phyloP scores from a whole-genome alignment of 352 stramenopile genomes.

The Pythium coloratum region DNA sequence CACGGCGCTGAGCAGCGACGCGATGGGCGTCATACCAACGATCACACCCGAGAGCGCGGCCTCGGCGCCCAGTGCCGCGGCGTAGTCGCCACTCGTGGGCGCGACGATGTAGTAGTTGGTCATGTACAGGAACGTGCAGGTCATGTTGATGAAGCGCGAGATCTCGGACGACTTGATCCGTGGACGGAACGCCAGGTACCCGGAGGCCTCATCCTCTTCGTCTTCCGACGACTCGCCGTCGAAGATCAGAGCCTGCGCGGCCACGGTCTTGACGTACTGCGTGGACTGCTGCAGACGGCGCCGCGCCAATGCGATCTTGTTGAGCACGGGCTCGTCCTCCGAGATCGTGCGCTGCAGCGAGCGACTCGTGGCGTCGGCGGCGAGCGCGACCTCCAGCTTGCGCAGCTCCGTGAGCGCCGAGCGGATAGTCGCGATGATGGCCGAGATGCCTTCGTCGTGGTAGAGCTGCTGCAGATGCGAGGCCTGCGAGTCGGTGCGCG shows the following conservation, averaged over 20 bases:
- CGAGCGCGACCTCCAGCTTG: slow-evolving; percentile 45
- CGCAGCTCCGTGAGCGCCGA: slow-evolving; percentile 63
- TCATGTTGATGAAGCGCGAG: slow-evolving; percentile 92
- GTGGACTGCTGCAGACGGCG: slow-evolving; percentile 77
- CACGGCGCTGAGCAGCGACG: slow-evolving; percentile 92
- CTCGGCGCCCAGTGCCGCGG: slow-evolving; percentile 83
- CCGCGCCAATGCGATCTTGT: slow-evolving; percentile 63
- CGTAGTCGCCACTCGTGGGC: slow-evolving; percentile 93
- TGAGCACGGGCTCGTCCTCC: slow-evolving; percentile 74
- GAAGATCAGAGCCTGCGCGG: slow-evolving; percentile 82
- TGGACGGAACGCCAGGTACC: slow-evolving; percentile 58
- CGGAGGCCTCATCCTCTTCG: slow-evolving; percentile 55
- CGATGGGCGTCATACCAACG: slow-evolving; percentile 96
- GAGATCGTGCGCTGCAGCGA: slow-evolving; percentile 58
- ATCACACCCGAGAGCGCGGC: slow-evolving; percentile 92
- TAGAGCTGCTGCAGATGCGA: slow-evolving; percentile 86
- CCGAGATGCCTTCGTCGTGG: slow-evolving; percentile 86
- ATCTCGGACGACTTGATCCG: slow-evolving; percentile 49
- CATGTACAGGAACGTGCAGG: slow-evolving; percentile 97
- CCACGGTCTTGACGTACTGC: slow-evolving; percentile 82
- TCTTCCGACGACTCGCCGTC: slow-evolving; percentile 81
- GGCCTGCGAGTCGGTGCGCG: slow-evolving; percentile 76
- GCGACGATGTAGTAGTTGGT: slow-evolving; percentile 98
- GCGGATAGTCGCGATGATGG: slow-evolving; percentile 83
- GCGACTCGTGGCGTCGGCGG: not conserved